Base-by-base conservation (phyloP, 1,139 yeast species). In the Kurtzmaniella quercitrusa region DNA sequence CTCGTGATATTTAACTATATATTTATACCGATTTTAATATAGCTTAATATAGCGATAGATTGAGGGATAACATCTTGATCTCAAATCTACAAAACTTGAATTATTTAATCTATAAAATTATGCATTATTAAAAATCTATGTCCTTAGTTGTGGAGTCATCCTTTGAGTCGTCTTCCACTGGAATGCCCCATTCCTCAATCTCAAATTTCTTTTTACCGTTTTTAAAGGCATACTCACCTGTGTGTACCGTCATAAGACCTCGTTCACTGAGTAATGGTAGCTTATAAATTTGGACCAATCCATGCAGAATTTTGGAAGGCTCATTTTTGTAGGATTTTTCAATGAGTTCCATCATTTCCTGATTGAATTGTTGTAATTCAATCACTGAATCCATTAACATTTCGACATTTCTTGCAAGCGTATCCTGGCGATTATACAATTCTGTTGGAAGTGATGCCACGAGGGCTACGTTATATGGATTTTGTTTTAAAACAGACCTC, bases 121-220 rank as follows among this genome's bases (percentile, higher is more conserved):
- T 14, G 26, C 19, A 17, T 19, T 18, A 44, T 48, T 55, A 68
- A 45, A 67, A 69, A 28, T 69, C 74, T 28, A 68, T 61, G 45
- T 64, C 59, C 51, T 68, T 66, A 3, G 63, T 59, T 16, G 71
- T 66, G 44, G 52, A 51, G 11, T 57, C 58, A 38, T 61, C 57
- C 28, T 68, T 75, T 15, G 74, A 84, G 32, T 76, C 81, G 44
- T 82, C 89, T 47, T 88, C 97, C 2, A 93, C 95, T 0, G 98
- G 98, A 38, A 93, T 93, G 19, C 95, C 88, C 95, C 96, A 91
- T 55, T 82, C 88, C 50, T 86, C 91, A 45, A 91, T 84, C 55
- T 86, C 95, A 58, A 93, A 88, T 55, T 77, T 81, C 62, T 82
- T 81, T 48, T 86, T 74, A 12, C 96, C 93, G 48, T 88, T 88